Evolutionary conservation across 2,329 filamentous ascomycete species (phyloP), one percentile per base, ranked within the genome.

Genomic region (Aciculosporium take): DNA sequence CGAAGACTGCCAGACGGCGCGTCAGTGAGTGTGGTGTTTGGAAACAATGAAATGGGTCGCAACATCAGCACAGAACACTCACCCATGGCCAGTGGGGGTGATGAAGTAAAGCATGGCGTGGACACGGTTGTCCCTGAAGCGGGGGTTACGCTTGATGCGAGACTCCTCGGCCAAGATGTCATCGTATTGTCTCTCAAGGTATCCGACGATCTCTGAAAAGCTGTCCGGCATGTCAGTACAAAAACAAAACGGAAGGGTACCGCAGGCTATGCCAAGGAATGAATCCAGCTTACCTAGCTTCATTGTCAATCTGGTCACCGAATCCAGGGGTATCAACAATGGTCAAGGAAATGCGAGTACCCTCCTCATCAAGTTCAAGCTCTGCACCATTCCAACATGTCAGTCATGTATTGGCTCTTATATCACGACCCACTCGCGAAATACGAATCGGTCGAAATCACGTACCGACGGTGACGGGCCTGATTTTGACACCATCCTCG

Each of bases 91-190:
- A 47, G 91, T 98, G 37, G 91, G 91, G 51, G 91, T 94, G 72
- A 98, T 96, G 66, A 98, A 98, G 76, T 98, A 98, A 56, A 98
- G 81, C 63, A 98, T 79, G 53, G 88, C 91, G 61, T 98, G 91
- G 37, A 98, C 86, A 70, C 91, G 85, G 71, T 98, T 96, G 70
- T 98, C 91, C 60, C 91, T 82, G 82, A 98, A 98, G 59, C 91
- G 81, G 55, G 91, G 91, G 72, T 98, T 98, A 87, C 91, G 91
- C 84, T 98, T 98, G 75, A 98, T 98, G 72, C 91, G 86, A 57
- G 91, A 96, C 72, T 98, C 91, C 71, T 96, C 89, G 48, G 91
- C 89, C 55, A 98, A 77, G 73, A 98, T 96, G 63, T 96, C 88
- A 67, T 98, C 91, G 67, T 96, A 96, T 78, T 98, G 89, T 69